Base-by-base conservation (phyloP, 306 rosid genomes). In the Cucumis melo region DNA sequence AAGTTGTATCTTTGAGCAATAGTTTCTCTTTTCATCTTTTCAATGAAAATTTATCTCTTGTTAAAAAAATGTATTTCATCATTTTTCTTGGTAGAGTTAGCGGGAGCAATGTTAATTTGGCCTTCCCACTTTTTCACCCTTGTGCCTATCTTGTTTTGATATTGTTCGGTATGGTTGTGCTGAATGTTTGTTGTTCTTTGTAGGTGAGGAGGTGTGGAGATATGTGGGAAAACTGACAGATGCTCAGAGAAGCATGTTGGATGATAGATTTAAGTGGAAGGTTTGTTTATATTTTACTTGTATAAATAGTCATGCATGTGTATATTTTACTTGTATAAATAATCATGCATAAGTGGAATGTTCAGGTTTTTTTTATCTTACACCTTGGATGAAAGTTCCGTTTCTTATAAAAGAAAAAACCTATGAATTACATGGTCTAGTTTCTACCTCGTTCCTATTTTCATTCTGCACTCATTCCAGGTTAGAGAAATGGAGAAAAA, bases 181-280 rank as follows among this genome's bases (percentile, higher is more conserved):
- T 82, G 77, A 46, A 14, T 59, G 38, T 54, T 74, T 32, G 36
- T 42, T 83, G 54, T 64, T 60, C 42, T 80, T 73, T 57, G 44
- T 73, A 95, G 99, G 99, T 48, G 98, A 95, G 83, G 99, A 95
- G 86, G 93, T 95, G 62, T 95, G 99, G 99, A 91, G 91, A 85
- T 95, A 85, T 80, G 91, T 95, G 15, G 98, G 99, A 77, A 95
- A 92, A 84, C 89, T 95, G 68, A 90, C 99, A 50, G 98, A 92
- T 84, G 98, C 99, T 80, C 99, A 95, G 82, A 92, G 80, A 83
- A 92, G 99, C 93, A 92, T 95, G 98, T 76, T 95, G 86, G 98
- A 92, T 55, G 99, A 95, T 77, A 88, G 92, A 80, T 92, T 95
- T 84, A 95, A 95, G 87, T 95, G 97, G 97, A 95, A 92, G 98